Base-by-base conservation (phyloP, 78 protist species). In the Dictyostelium brefeldianum region DNA sequence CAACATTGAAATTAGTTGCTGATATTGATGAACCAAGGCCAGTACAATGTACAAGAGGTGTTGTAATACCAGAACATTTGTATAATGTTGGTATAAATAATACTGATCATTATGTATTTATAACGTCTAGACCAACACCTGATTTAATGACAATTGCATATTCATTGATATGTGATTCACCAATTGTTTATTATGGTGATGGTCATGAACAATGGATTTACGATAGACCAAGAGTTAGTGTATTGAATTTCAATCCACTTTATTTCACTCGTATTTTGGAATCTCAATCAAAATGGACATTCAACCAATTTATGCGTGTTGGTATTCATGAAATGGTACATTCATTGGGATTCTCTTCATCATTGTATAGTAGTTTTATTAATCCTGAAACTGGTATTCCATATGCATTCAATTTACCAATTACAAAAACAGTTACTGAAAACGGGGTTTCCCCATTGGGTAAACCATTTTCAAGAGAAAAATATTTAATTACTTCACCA, bases 241-340 rank as follows among this genome's bases (percentile, higher is more conserved):
- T 87, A 15, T 62, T 77, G 0, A 87, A 87, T 62, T 77, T 87
- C 41, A 50, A 54, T 12, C 93, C 93, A 47, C 27, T 18, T 10
- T 87, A 65, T n/a, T 87, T 87, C 22, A 57, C 59, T 4, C 25
- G 56, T 4, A 27, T 78, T 7, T 54, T 78, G n/a, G 47, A 56
- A 41, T 54, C 3, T 11, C 65, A 78, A 36, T 54, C 70, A 31
- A 78, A 78, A 78, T 78, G 83, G 83, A 27, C 41, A 31, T 78
- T 78, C 29, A 78, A 78, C 36, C 65, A 78, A 78, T 78, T 50
- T 36, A 27, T 78, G 41, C 25, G 83, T 6, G 83, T 78, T 54
- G 83, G 83, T 36, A 78, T 78, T 4, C 83, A 78, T 56, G 83
- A 78, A n/a, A 50, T 78, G 65, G 70, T 78, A 2, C 83, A 78